Evolutionary conservation across 495 filamentous ascomycete genomes (phyloP), one percentile per base, ranked within the genome.

Genomic region (Penicillium tannophilum): DNA sequence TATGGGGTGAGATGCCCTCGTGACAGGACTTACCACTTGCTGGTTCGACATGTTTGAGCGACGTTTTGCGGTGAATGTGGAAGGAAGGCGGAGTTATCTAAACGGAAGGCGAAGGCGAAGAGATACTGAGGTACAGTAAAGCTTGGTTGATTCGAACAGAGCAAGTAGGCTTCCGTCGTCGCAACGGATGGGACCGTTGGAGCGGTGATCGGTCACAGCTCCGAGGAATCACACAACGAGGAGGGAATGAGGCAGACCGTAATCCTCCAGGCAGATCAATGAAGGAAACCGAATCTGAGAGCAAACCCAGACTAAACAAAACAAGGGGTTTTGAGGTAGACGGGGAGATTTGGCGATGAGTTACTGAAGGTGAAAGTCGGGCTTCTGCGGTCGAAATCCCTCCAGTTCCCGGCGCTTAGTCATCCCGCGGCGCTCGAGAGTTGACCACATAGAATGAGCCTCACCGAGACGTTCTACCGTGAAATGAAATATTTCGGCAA

Each of bases 21-120:
- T 60, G 67, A 55, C 58, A 46, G 61, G 60, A 86, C 85, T 85
- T 66, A 88, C 85, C 77, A 88, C 84, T 71, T 82, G 77, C 69
- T 80, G 76, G 73, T 88, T 87, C 62, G 85, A 85, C 85, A 88
- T 88, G 68, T 51, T 62, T 47, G 65, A 57, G 56, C 56, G 26
- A 19, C n/a, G 24, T 8, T 8, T 31, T 42, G 10, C 28, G 47
- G 8, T 35, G 28, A 48, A 6, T 6, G 20, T 9, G 42, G 43
- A 14, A 14, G 19, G 16, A n/a, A 45, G 20, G 28, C 1, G 23
- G 44, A 41, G 28, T 24, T 33, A 31, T 42, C 30, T 14, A 31
- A 33, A 35, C 35, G 24, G 5, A 46, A 44, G 26, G 28, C 23
- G 5, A 46, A 44, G 26, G 28, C 33, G 43, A 41, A 45, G 9